These are phyloP conservation scores for Galerina marginata DNA, from an alignment of 768 basidiomycete species.

Conservation along the genomic window DNA sequence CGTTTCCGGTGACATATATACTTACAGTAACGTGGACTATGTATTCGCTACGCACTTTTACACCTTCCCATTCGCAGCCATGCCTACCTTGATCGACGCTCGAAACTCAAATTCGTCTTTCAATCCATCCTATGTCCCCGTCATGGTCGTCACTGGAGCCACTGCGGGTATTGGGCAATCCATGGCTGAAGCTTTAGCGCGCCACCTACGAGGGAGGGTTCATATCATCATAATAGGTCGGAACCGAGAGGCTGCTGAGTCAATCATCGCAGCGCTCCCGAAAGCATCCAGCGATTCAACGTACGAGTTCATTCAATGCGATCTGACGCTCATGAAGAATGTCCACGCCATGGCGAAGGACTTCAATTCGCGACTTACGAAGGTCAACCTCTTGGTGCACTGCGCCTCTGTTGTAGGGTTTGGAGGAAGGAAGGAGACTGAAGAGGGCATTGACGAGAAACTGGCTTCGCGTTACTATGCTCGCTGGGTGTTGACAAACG, in stretches of 20 bases:
- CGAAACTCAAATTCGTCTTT: slow-evolving; percentile 30
- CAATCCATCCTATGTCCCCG: slow-evolving; percentile 29
- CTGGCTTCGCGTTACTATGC: slow-evolving; percentile 47
- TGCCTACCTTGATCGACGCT: slow-evolving; percentile 11
- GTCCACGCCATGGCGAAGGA: slow-evolving; percentile 34
- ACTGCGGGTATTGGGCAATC: slow-evolving; percentile 40
- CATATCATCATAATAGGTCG: slow-evolving; percentile 50
- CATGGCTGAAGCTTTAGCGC: slow-evolving; percentile 41
- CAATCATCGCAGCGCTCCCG: slow-evolving; percentile 37
- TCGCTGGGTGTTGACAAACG: slow-evolving; percentile 43
- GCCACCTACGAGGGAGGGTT: slow-evolving; percentile 42
- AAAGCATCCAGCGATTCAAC: slow-evolving; percentile 13
- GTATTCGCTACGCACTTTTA: too few relatives aligned
- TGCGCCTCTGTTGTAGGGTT: slow-evolving; percentile 40
- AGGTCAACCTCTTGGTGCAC: slow-evolving; percentile 48
- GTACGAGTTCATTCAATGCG: slow-evolving; percentile 47
- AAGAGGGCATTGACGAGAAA: slow-evolving; percentile 48
- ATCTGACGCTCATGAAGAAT: slow-evolving; percentile 45
- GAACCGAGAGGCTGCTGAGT: slow-evolving; percentile 41
- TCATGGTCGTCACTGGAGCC: slow-evolving; percentile 31
- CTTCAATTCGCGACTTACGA: slow-evolving; percentile 36
- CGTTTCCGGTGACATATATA: too few relatives aligned
- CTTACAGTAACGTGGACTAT: too few relatives aligned
- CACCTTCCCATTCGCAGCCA: neutral
- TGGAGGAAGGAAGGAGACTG: slow-evolving; percentile 41